These are phyloP conservation scores for Acrodontium crateriforme DNA, from an alignment of 2,329 filamentous ascomycete species.

Conservation along the genomic window DNA sequence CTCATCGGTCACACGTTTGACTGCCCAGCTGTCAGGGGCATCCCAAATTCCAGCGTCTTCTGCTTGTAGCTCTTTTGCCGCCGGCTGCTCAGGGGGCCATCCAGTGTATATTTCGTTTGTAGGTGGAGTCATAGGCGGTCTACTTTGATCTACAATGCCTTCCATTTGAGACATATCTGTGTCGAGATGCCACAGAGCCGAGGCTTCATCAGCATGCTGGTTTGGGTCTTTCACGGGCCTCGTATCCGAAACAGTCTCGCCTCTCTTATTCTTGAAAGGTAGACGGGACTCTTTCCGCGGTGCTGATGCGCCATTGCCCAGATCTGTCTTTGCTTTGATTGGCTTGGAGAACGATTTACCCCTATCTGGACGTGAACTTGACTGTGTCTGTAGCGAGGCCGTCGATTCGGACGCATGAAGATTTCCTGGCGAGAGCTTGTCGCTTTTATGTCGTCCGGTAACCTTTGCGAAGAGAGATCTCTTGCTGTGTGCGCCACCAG, in stretches of 20 bases:
- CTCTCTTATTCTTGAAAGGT: conserved; percentile 39
- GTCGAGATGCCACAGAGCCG: conserved; percentile 61
- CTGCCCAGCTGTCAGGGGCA: conserved; percentile 92
- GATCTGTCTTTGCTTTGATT: conserved; percentile 8
- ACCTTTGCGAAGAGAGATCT: conserved; percentile 41
- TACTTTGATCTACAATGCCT: conserved; percentile 57
- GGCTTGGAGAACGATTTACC: conserved; percentile 9
- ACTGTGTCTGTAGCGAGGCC: too few species aligned
- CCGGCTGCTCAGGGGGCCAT: conserved; percentile 30
- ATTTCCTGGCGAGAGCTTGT: too few species aligned
- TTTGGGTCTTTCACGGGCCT: conserved; percentile 33
- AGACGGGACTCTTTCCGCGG: conserved; percentile 26
- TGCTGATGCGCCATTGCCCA: conserved; percentile 6
- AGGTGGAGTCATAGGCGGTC: conserved; percentile 57
- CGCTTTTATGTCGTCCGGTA: conserved; percentile 35
- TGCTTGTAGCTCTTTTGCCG: conserved; percentile 4
- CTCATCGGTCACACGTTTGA: conserved; percentile 58
- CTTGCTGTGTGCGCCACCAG: conserved; percentile 28
- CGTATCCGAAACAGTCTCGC: conserved; percentile 30
- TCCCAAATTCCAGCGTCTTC: conserved; percentile 55
- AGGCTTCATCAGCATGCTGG: conserved; percentile 13
- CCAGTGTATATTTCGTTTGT: conserved; percentile 31
- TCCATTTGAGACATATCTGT: conserved; percentile 85
- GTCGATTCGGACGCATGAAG: too few species aligned
- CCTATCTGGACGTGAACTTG: conserved; percentile 21